Evolutionary conservation across 352 stramenopile species (phyloP).

Genomic region (Pythium rishiriense): DNA sequence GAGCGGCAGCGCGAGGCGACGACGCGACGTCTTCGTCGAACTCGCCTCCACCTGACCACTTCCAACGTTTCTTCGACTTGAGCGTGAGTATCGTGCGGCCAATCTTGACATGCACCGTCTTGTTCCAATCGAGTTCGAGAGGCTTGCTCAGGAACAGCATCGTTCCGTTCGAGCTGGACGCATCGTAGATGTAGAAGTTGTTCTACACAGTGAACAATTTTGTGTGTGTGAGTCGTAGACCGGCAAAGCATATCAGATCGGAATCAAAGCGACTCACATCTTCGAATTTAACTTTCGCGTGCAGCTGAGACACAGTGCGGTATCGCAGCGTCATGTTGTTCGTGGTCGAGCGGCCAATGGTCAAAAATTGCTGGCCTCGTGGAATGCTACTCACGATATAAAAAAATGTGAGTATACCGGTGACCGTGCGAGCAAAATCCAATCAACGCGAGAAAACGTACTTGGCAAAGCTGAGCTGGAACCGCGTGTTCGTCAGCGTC

Average conservation of each 20-base stretch:
- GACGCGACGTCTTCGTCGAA: slow-evolving; percentile 22
- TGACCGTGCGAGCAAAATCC: not conserved
- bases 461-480: slow-evolving; percentile 92
- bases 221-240: not conserved
- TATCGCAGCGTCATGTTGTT: slow-evolving; percentile 89
- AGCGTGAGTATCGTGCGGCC: slow-evolving; percentile 82
- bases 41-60: slow-evolving; percentile 55
- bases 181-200: slow-evolving; percentile 77
- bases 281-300: slow-evolving; percentile 81
- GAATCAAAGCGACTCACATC: slow-evolving; percentile 47
- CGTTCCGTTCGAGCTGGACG: slow-evolving; percentile 79
- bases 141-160: slow-evolving; percentile 85
- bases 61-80: slow-evolving; percentile 84
- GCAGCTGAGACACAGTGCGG: slow-evolving; percentile 82
- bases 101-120: slow-evolving; percentile 83
- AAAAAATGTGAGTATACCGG: slow-evolving; percentile 7
- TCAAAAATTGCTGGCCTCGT: slow-evolving; percentile 68
- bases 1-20: slow-evolving; percentile 3
- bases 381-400: slow-evolving; percentile 43
- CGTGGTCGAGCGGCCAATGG: slow-evolving; percentile 75
- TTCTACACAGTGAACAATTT: slow-evolving; percentile 41
- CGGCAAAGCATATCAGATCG: not conserved
- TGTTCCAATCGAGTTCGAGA: slow-evolving; percentile 82
- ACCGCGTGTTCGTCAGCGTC: slow-evolving; percentile 89
- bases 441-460: slow-evolving; percentile 34